phyloP scores from a whole-genome alignment of 108 stramenopile genomes.

The Fistulifera solaris region DNA sequence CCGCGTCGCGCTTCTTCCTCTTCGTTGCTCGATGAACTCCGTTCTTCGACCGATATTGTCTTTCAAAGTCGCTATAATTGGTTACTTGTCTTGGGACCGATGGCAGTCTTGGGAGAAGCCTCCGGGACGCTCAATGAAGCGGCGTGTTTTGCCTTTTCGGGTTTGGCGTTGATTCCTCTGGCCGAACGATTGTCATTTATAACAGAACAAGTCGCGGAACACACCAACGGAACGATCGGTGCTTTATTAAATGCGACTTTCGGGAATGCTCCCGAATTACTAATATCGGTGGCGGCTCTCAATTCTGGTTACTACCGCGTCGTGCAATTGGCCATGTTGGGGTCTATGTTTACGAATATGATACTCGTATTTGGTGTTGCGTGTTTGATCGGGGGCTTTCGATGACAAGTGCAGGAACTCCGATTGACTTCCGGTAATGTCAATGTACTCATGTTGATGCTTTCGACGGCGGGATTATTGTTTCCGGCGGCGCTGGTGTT shows the following conservation, averaged over 20 bases:
- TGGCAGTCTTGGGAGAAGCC: conserved; percentile 78
- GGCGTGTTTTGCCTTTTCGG: conserved; percentile 65
- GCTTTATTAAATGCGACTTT: conserved; percentile 92
- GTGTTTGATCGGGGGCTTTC: conserved; percentile 75
- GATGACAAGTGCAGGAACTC: conserved; percentile 81
- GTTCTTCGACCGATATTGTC: conserved; percentile 2
- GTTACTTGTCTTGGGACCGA: conserved; percentile 78
- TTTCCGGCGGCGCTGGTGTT: conserved; percentile 68
- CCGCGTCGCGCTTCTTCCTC: not conserved
- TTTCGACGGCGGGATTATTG: conserved; percentile 57
- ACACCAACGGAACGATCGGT: conserved; percentile 88
- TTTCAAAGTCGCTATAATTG: conserved; percentile 30
- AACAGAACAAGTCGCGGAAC: conserved; percentile 88
- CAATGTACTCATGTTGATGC: conserved; percentile 61
- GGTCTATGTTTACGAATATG: conserved; percentile 80
- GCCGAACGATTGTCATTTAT: conserved; percentile 83
- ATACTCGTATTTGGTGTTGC: conserved; percentile 86
- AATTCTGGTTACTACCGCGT: conserved; percentile 78
- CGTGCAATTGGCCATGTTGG: conserved; percentile 85
- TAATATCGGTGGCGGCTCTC: conserved; percentile 83
- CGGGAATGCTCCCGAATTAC: conserved; percentile 88
- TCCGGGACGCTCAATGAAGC: conserved; percentile 73
- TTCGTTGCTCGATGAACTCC: conserved; percentile 3
- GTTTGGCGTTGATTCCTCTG: conserved; percentile 72
- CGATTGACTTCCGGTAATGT: conserved; percentile 70